Percentiles rank a stretch among this genome's conserved stretches.
These are phyloP conservation scores for Phylloporus rhodoxanthus DNA, from an alignment of 768 basidiomycete genomes.

Conservation along the genomic window DNA sequence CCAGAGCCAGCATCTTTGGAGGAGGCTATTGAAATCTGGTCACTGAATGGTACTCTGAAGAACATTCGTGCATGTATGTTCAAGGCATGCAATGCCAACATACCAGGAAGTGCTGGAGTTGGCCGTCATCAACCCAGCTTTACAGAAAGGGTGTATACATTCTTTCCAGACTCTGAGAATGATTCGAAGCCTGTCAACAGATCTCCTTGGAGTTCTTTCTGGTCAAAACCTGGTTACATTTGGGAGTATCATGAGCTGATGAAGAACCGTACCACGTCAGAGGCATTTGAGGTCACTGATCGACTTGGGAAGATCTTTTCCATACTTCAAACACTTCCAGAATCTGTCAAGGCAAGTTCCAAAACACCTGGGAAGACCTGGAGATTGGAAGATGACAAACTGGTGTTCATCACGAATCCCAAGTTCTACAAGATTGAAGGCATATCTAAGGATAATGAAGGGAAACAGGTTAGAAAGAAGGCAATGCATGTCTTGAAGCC, in stretches of 20 bases:
- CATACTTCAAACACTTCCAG: not conserved
- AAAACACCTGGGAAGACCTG: not conserved
- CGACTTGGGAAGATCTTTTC: not conserved
- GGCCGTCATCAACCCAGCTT: not conserved
- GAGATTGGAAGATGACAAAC: not conserved
- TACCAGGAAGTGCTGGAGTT: not conserved
- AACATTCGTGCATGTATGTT: too few species aligned
- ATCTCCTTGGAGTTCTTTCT: not conserved
- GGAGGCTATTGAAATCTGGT: too few species aligned
- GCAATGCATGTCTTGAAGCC: not conserved
- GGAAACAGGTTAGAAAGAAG: not conserved
- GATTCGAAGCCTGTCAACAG: not conserved
- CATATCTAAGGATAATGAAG: not conserved
- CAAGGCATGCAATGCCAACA: not conserved
- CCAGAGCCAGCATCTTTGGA: too few species aligned
- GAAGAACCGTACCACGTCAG: not conserved
- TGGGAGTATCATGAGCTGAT: not conserved
- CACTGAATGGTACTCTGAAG: too few species aligned
- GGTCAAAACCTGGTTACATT: not conserved
- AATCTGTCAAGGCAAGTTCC: not conserved
- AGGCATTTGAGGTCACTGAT: not conserved
- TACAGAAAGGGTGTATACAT: not conserved
- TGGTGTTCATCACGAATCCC: not conserved
- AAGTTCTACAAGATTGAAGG: not conserved
- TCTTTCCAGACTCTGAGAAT: not conserved